These are phyloP conservation scores for Neurospora pannonica DNA, from an alignment of 495 filamentous ascomycete species.

Conservation along the genomic window DNA sequence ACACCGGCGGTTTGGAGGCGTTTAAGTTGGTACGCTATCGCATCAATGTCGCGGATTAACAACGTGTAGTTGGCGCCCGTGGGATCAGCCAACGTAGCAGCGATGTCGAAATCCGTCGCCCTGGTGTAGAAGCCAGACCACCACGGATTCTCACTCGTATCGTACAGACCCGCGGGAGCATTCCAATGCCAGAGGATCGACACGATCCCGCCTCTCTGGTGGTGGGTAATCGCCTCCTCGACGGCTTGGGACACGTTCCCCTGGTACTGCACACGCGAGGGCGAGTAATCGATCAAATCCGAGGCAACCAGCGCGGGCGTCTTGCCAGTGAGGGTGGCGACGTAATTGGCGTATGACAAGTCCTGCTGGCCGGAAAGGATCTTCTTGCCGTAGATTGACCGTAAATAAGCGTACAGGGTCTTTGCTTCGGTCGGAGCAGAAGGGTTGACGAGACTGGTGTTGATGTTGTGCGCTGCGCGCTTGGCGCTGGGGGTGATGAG, in stretches of 20 bases:
- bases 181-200: slow-evolving; percentile 41
- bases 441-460: slow-evolving; percentile 19
- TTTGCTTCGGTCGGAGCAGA: slow-evolving; percentile 15
- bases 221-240: slow-evolving; percentile 37
- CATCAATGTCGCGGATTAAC: slow-evolving; percentile 40
- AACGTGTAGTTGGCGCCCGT: slow-evolving; percentile 36
- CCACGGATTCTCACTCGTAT: slow-evolving; percentile 35
- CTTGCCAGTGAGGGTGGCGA: slow-evolving; percentile 33
- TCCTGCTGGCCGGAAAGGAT: slow-evolving; percentile 43
- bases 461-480: slow-evolving; percentile 30
- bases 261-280: slow-evolving; percentile 28
- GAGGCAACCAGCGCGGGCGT: slow-evolving; percentile 34
- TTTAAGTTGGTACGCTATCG: slow-evolving; percentile 38
- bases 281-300: slow-evolving; percentile 41
- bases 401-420: slow-evolving; percentile 26
- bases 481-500: slow-evolving; percentile 25
- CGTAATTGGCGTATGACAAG: slow-evolving; percentile 23
- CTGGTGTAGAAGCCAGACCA: slow-evolving; percentile 40
- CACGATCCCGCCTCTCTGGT: slow-evolving; percentile 32
- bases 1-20: slow-evolving; percentile 28
- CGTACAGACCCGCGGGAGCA: slow-evolving; percentile 25
- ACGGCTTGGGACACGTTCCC: slow-evolving; percentile 28
- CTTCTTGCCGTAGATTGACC: slow-evolving; percentile 35
- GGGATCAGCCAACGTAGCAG: slow-evolving; percentile 24
- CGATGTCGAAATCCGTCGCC: slow-evolving; percentile 35